These are phyloP conservation scores for Diaporthe vaccinii DNA, from an alignment of 2,329 filamentous ascomycete species.

Conservation along the genomic window DNA sequence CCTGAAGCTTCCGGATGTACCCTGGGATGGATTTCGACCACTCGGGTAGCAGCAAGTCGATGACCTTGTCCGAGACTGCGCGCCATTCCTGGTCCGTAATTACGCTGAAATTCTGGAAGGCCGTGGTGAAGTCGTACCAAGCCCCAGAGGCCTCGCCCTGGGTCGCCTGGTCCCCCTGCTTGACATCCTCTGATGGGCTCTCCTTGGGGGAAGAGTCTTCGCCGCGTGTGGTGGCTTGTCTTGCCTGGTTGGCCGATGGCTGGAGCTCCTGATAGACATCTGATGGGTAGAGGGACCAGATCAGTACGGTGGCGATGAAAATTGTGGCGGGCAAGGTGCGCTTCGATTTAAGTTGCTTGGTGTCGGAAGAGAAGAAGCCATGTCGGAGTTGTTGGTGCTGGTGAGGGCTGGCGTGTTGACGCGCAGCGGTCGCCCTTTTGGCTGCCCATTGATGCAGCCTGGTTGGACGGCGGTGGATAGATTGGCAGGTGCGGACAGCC, in stretches of 20 bases:
- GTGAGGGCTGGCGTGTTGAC: background rate
- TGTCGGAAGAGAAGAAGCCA: conserved; percentile 44
- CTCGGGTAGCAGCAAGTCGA: conserved; percentile 81
- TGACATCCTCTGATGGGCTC: conserved; percentile 41
- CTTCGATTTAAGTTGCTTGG: conserved; percentile 30
- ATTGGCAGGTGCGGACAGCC: background rate
- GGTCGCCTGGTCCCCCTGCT: conserved; percentile 40
- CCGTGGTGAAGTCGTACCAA: conserved; percentile 62
- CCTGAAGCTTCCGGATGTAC: conserved; percentile 85
- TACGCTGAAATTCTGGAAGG: conserved; percentile 67
- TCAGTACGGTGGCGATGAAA: conserved; percentile 53
- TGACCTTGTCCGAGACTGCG: conserved; percentile 69
- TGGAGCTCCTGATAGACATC: conserved; percentile 48
- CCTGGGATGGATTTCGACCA: conserved; percentile 85
- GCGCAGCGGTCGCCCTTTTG: conserved; percentile 9
- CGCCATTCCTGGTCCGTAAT: conserved; percentile 69
- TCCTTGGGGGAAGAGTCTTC: conserved; percentile 28
- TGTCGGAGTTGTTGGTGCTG: conserved; percentile 37
- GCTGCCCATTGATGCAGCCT: conserved; percentile 22
- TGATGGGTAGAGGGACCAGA: conserved; percentile 56
- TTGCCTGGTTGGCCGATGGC: conserved; percentile 32
- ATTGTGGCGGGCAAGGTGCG: conserved; percentile 48
- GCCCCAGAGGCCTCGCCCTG: conserved; percentile 50
- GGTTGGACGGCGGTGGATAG: conserved; percentile 13
- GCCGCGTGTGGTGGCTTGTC: conserved; percentile 1